Evolutionary conservation across 208 protist genomes (phyloP).

Genomic region (Trypanosoma lewisi): DNA sequence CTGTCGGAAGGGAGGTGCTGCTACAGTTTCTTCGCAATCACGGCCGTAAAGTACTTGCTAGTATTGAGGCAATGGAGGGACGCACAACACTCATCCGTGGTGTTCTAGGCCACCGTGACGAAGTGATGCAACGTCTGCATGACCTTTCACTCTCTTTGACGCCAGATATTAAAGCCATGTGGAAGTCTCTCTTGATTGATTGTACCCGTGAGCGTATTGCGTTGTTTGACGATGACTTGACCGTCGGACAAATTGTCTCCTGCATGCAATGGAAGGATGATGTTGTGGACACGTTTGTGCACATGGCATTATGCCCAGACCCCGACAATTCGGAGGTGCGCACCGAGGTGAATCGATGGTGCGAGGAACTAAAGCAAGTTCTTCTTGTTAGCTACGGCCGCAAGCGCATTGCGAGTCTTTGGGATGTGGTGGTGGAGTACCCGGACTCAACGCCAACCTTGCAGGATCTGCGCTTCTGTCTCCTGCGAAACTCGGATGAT

Average conservation of each 20-base stretch:
- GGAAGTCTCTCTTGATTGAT: constrained; percentile 53
- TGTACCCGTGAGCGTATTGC: constrained; percentile 47
- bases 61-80: constrained; percentile 8
- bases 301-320: constrained; percentile 40
- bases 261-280: constrained; percentile 65
- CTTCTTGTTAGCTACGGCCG: constrained; percentile 56
- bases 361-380: constrained; percentile 56
- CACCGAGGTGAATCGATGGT: constrained; percentile 60
- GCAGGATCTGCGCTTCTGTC: constrained; percentile 74
- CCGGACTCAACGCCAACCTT: constrained; percentile 75
- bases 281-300: constrained; percentile 69
- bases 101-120: constrained; percentile 23
- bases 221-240: constrained; percentile 66
- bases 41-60: constrained; percentile 23
- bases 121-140: constrained; percentile 53
- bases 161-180: constrained; percentile 57
- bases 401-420: constrained; percentile 64
- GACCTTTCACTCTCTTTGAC: constrained; percentile 59
- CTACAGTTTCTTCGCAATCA: constrained; percentile 51
- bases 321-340: constrained; percentile 22
- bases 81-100: constrained; percentile 6
- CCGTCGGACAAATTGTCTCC: constrained; percentile 41
- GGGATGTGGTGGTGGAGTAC: constrained; percentile 86
- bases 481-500: constrained; percentile 48
- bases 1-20: constrained; percentile 41